Base-by-base conservation (phyloP, 345 rosid species). In the Acer yangbiense region DNA sequence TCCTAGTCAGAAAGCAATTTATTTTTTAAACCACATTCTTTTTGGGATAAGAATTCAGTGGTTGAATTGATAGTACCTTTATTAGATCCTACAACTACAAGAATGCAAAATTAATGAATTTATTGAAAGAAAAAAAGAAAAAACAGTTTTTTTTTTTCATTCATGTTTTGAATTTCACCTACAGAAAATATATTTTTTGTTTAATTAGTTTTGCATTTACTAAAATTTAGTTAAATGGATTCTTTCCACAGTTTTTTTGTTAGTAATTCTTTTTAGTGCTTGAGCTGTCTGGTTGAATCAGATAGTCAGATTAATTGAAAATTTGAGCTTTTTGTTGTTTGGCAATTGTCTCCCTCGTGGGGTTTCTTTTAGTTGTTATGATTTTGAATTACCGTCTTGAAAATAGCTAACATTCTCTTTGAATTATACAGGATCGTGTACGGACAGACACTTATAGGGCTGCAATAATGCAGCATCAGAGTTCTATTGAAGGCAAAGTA, bases 401-500 rank as follows among this genome's bases (percentile, higher is more conserved):
- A 77, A 70, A 32, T 62, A 75, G 73, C 77, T 83, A 46, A 78
- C 29, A 23, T 76, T 69, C 77, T 78, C 17, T 69, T 83, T 79
- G 48, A 55, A 69, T 60, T 81, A 66, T 84, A 58, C 82, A 96
- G 97, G 98, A 94, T 81, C 91, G 89, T 44, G 90, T 84, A 18
- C 89, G 99, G 63, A 96, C 97, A 0, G 94, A 94, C 16, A 88
- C 98, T 64, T 95, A 95, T 70, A 87, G 89, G 83, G 81, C 86
- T 13, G 99, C 99, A 39, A 92, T 96, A 83, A 90, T 88, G 95
- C 90, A 88, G 81, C 92, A 90, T 84, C 97, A 90, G 81, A 85
- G 87, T 87, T 88, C 77, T 67, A 94, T 96, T 68, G 90, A 92
- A 80, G 98, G 91, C 86, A 96, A 94, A 88, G 99, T 96, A 94